Evolutionary conservation across 257 asterid genomes (phyloP), one percentile per base, ranked within the genome.

Genomic region (Fraxinus americana): DNA sequence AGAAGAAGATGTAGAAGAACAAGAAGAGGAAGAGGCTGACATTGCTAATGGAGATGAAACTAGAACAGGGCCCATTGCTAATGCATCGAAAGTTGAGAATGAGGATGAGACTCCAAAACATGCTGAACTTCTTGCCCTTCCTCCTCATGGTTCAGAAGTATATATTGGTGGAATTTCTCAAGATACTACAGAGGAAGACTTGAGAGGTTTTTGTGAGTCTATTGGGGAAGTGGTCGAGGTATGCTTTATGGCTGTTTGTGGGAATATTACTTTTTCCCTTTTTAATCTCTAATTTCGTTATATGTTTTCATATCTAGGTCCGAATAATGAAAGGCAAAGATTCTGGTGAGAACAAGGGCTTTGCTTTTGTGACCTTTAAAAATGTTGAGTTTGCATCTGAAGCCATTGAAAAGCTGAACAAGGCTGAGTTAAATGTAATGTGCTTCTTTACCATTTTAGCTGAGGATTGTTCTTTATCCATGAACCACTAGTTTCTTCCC

Each of bases 311-410:
- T 79, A 70, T 79, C 32, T 66, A 95, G 98, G 96, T 95, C 63
- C 89, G 98, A 88, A 85, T 95, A 86, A 95, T 95, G 98, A 93
- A 90, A 87, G 98, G 92, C 67, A 95, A 93, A 84, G 97, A 89
- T 83, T 78, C 96, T 30, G 81, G 80, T 77, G 97, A 93, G 86
- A 93, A 95, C 87, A 95, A 93, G 85, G 97, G 97, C n/a, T 95
- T 91, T 82, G 97, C 97, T 36, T 95, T 95, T 92, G 95, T 95
- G 77, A 95, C 97, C 52, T 93, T 88, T 83, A 89, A 91, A 82
- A 88, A 87, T 70, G 91, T 90, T 85, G 98, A 95, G 65, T 82
- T 88, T 87, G 99, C 99, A 54, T 83, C 92, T 34, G 91, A 89
- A 84, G 98, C 99, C 72, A 93, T 95, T 71, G 85, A 87, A 82